Evolutionary conservation across 2,329 filamentous ascomycete genomes (phyloP), one percentile per base, ranked within the genome.

Genomic region (Ascomycota sp.): DNA sequence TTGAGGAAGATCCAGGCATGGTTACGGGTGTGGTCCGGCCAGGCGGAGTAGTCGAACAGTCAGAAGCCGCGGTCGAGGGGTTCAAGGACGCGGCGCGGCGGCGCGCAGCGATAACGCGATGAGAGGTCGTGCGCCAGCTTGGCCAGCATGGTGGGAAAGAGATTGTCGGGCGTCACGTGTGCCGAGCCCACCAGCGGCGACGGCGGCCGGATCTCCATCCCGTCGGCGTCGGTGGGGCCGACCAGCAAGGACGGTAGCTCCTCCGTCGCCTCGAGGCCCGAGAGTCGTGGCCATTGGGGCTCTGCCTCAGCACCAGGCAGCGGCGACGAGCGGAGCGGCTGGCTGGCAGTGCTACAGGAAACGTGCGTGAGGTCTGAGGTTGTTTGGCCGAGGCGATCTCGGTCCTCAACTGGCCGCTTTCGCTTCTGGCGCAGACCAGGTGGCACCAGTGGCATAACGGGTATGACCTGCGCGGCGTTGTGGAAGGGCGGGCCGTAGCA

Each of bases 51-150:
- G 37, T 71, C 56, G 4, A 93, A 42, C 3, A 59, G 48, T 85
- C 85, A 94, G 49, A 78, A 72, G 1, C 83, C 85, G 11, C 85
- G 63, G 46, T 92, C 82, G 23, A 75, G 64, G 2, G 52, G 51
- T 30, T 65, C 57, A 1, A 50, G 36, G 5, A 42, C 38, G 0
- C 50, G 38, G 0, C 49, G 41, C n/a, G 19, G 33, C 6, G 30
- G 20, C 5, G 29, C 29, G 4, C 74, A 71, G 4, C 48, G 56
- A 47, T 67, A 80, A 4, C 63, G 60, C 3, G 55, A 57, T 0
- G 51, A 37, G 4, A 72, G 51, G 11, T 65, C 56, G 19, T 67
- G 53, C n/a, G 63, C 57, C 0, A 51, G 42, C 30, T 52, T 46
- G 3, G 60, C 61, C 2, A 81, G 54, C 38, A 63, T 57, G 7